These are phyloP conservation scores for Cryphonectria japonica DNA, from an alignment of 2,329 filamentous ascomycete species.

Conservation along the genomic window DNA sequence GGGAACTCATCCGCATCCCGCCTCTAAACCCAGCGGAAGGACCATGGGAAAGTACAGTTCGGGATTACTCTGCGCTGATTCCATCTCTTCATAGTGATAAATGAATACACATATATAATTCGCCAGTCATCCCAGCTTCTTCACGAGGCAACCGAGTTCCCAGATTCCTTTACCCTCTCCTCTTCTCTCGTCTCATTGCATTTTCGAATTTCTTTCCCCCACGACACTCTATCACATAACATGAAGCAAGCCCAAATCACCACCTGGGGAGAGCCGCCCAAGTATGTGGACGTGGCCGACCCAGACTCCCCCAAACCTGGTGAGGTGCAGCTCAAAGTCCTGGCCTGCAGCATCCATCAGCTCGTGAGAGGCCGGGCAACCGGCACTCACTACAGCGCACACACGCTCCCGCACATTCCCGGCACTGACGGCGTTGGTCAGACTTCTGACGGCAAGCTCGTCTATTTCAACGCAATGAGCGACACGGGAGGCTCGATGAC, in stretches of 20 bases:
- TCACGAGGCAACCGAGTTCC: neutral
- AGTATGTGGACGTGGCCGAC: slow-evolving; percentile 2
- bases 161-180: neutral
- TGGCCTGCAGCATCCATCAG: slow-evolving; percentile 56
- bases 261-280: slow-evolving; percentile 12
- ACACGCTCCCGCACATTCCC: slow-evolving; percentile 48
- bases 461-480: slow-evolving; percentile 16
- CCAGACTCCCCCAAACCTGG: neutral
- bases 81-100: neutral
- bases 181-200: too few species aligned
- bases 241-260: slow-evolving; percentile 19
- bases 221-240: neutral
- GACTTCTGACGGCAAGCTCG: slow-evolving; percentile 9
- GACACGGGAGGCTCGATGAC: slow-evolving; percentile 33
- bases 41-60: neutral
- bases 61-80: neutral
- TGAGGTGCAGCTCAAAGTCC: slow-evolving; percentile 53
- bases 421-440: slow-evolving; percentile 22
- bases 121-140: neutral
- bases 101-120: neutral
- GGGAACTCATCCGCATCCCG: neutral
- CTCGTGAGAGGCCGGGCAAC: slow-evolving; percentile 57
- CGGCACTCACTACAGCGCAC: slow-evolving; percentile 58
- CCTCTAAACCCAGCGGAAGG: neutral
- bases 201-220: neutral